Percentiles rank a stretch among this genome's conserved stretches.
Evolutionary conservation across 2,329 filamentous ascomycete genomes (phyloP).

Genomic region (Ophiostoma ips): DNA sequence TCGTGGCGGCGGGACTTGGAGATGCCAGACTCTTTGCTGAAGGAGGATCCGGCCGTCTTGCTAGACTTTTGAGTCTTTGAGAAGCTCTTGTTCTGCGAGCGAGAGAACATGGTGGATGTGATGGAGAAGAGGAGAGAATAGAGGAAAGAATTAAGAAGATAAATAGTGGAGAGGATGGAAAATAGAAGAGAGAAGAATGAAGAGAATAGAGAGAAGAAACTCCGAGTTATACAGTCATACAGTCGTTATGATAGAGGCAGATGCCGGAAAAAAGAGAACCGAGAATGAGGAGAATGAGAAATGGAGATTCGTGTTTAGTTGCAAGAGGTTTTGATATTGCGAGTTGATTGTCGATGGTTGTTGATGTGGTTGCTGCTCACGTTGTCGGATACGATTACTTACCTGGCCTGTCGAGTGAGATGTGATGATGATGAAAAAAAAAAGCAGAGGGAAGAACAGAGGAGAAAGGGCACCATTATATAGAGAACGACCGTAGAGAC

Average conservation of each 20-base stretch:
- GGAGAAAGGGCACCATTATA: not conserved
- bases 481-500: not conserved
- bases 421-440: not conserved
- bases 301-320: not conserved
- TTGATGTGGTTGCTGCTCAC: not conserved
- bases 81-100: slow-evolving; percentile 35
- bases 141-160: not conserved
- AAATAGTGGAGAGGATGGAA: not conserved
- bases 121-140: not conserved
- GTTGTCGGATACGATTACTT: not conserved
- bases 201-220: not conserved
- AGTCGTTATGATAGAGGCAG: no score
- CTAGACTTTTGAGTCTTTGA: slow-evolving; percentile 36
- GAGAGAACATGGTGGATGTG: slow-evolving; percentile 30
- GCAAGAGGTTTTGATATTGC: not conserved
- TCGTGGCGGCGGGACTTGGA: slow-evolving; percentile 39
- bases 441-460: not conserved
- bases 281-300: not conserved
- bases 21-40: slow-evolving; percentile 39
- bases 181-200: not conserved
- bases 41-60: slow-evolving; percentile 34
- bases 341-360: not conserved
- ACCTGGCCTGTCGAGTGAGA: not conserved
- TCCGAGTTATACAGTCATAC: no score
- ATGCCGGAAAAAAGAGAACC: not conserved